These are phyloP conservation scores for Acidomyces sp. DNA, from an alignment of 495 filamentous ascomycete species.

Conservation along the genomic window DNA sequence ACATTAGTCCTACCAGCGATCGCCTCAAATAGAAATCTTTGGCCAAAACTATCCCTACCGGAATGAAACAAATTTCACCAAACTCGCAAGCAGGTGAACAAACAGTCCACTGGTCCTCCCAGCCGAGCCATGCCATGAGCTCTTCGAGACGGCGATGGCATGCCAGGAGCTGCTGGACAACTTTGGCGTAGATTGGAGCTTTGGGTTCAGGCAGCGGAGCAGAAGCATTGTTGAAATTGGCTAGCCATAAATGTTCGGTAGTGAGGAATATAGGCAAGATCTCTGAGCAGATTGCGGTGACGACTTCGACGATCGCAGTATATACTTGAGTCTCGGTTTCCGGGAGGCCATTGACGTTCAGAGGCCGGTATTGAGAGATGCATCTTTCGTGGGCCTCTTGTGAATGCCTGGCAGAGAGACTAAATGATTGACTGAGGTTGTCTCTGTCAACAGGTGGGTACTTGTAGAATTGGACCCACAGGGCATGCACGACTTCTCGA, in stretches of 20 bases:
- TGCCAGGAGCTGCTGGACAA: background rate
- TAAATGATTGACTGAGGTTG: background rate
- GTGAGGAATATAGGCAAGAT: slow-evolving; percentile 1
- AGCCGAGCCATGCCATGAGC: slow-evolving; percentile 9
- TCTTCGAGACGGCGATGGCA: background rate
- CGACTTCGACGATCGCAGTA: background rate
- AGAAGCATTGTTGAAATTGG: slow-evolving; percentile 4
- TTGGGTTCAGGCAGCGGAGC: background rate
- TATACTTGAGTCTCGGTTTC: slow-evolving; percentile 1
- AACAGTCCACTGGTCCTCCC: slow-evolving; percentile 7
- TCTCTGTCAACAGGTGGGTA: background rate
- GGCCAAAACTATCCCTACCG: slow-evolving; percentile 2
- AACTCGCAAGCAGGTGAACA: slow-evolving; percentile 1
- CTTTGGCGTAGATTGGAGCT: background rate
- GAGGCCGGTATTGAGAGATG: background rate
- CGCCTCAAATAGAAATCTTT: background rate
- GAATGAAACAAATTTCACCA: slow-evolving; percentile 4
- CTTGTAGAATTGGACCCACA: slow-evolving; percentile 6
- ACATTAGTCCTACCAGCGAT: background rate
- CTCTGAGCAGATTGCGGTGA: slow-evolving; percentile 1
- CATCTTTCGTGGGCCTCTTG: background rate
- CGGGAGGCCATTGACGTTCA: background rate
- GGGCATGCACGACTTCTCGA: background rate
- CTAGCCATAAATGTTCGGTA: background rate
- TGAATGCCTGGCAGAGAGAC: background rate